Percentiles rank a stretch among this genome's conserved stretches.
Conservation (phyloP, 2,329 filamentous ascomycete genomes). For the Alternaria arborescens region DNA sequence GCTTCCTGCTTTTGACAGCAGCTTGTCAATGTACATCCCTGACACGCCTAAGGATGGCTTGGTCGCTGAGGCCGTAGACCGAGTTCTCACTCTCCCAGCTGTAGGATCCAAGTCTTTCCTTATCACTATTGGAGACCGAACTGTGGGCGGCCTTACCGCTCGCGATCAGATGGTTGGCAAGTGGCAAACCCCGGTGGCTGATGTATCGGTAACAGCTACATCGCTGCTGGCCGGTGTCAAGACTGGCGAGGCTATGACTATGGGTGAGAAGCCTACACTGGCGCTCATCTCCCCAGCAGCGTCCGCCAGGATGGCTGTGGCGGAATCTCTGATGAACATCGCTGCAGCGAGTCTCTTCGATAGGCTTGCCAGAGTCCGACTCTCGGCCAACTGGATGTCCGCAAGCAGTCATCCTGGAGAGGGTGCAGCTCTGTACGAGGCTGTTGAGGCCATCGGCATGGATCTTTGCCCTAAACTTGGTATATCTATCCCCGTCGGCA, state of each 20-base stretch:
- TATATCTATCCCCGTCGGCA: constrained; percentile 93
- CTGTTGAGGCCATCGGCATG: constrained; percentile 91
- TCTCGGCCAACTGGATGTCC: constrained; percentile 99
- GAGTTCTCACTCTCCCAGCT: constrained; percentile 83
- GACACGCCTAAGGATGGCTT: constrained; percentile 63
- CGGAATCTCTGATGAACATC: constrained; percentile 91
- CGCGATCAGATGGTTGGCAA: constrained; percentile 96
- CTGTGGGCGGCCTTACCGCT: constrained; percentile 86
- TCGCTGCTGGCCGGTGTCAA: constrained; percentile 76
- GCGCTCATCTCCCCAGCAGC: constrained; percentile 89
- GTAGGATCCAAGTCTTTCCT: constrained; percentile 98
- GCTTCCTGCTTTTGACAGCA: constrained; percentile 77
- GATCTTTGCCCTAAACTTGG: constrained; percentile 90
- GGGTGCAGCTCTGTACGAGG: constrained; percentile 90
- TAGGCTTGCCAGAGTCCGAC: constrained; percentile 78
- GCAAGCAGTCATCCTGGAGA: constrained; percentile 94
- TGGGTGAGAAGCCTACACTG: constrained; percentile 90
- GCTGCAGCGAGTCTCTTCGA: constrained; percentile 80
- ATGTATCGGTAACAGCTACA: constrained; percentile 91
- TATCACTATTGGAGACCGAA: constrained; percentile 94
- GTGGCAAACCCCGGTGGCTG: constrained; percentile 93
- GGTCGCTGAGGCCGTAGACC: constrained; percentile 75
- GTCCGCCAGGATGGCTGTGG: constrained; percentile 95
- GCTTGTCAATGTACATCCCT: constrained; percentile 72
- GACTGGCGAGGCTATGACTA: constrained; percentile 95